Evolutionary conservation across 2,329 filamentous ascomycete genomes (phyloP), one percentile per base, ranked within the genome.

Genomic region (Epichloe scottii): DNA sequence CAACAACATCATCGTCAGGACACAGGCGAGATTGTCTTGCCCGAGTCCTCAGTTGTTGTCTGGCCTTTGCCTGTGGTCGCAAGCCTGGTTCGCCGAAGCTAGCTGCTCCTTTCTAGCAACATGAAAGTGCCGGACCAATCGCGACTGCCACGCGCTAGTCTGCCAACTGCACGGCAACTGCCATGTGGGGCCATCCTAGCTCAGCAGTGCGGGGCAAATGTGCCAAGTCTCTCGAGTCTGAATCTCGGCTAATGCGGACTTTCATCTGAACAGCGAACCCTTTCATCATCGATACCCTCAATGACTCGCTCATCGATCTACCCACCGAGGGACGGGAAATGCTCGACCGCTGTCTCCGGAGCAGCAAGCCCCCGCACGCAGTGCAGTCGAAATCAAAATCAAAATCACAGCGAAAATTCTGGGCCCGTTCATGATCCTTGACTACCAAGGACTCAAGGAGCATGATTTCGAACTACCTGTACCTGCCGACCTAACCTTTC

Each of bases 251-350:
- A 48, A 51, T 17, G 15, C 44, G 30, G 33, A 34, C 6, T 12
- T 21, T 15, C 26, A 17, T 17, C 23, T 3, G 30, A 5, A 1
- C 37, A 69, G 67, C 67, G 1, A 69, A 65, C 26, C 67, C 66
- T 2, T 69, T 69, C 52, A 69, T 69, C 55, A 68, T 69, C 53
- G 67, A 69, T 21, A 69, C 66, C 0, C 61, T 69, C 30, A 69
- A 69, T 51, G 59, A 67, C 47, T 68, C 66, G 4, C 59, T 69
- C 10, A 34, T 67, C n/a, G 54, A 68, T 37, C 58, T 69, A 5
- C 67, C 67, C 19, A 56, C 64, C 21, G 64, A 69, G 46, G 67
- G 65, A 5, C 65, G 65, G 55, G 60, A 64, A 46, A 60, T 64
- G 48, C 60, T 69, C 10, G 61, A 67, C 52, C 64, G 60, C 12